These are phyloP conservation scores for Aspergillus hiratsukae DNA, from an alignment of 2,329 filamentous ascomycete species.

Conservation along the genomic window DNA sequence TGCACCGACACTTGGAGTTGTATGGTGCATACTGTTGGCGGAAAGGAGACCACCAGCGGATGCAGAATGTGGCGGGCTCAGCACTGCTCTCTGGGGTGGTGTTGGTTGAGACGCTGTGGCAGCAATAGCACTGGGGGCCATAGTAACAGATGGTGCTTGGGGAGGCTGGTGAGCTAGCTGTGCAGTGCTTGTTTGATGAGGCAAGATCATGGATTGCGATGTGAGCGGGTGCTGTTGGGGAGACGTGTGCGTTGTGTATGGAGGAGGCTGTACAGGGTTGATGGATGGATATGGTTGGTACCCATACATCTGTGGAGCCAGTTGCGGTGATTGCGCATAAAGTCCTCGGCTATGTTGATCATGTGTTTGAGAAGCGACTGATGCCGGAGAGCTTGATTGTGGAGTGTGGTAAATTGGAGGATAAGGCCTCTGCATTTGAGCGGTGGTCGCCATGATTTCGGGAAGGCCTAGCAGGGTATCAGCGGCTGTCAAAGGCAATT, in stretches of 20 bases:
- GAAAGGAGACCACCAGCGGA: constrained; percentile 50
- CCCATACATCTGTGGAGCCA: constrained; percentile 81
- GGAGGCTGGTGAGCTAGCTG: constrained; percentile 40
- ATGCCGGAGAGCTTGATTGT: constrained; percentile 90
- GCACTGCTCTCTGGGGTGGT: constrained; percentile 31
- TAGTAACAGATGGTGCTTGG: constrained; percentile 50
- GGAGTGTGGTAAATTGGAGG: constrained; percentile 94
- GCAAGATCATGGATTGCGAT: constrained; percentile 52
- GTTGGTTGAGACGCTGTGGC: constrained; percentile 39
- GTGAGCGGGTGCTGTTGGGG: constrained; percentile 54
- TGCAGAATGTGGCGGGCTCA: constrained; percentile 43
- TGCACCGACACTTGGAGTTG: constrained; percentile 50
- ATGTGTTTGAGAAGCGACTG: constrained; percentile 83
- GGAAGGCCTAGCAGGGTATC: constrained; percentile 65
- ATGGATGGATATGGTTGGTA: constrained; percentile 55
- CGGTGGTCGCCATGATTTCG: constrained; percentile 61
- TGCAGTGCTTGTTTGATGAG: constrained; percentile 33
- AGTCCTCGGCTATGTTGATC: constrained; percentile 80
- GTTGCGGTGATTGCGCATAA: constrained; percentile 77
- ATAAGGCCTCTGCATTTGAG: constrained; percentile 67
- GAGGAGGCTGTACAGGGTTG: constrained; percentile 50
- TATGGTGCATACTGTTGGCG: constrained; percentile 26
- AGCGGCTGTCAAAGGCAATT: constrained; percentile 58
- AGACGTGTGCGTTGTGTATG: constrained; percentile 54
- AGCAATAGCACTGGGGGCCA: constrained; percentile 59